Percentiles rank a stretch among this genome's conserved stretches.
phyloP scores from a whole-genome alignment of 2,329 filamentous ascomycete genomes.

The Ophiostoma angusticollis region DNA sequence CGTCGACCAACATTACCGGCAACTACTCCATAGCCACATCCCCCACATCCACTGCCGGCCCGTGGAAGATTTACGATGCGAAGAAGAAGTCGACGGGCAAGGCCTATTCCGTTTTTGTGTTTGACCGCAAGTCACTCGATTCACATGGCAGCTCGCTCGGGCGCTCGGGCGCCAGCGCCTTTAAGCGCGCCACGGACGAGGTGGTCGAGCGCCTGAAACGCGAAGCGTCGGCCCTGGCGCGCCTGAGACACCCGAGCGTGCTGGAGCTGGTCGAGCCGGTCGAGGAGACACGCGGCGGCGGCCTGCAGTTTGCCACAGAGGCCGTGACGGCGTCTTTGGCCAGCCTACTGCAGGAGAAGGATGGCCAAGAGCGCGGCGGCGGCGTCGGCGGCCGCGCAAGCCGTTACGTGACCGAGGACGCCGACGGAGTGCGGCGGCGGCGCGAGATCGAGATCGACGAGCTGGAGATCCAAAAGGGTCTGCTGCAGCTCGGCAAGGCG shows the following conservation, averaged over 20 bases:
- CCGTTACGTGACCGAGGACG: constrained; percentile 69
- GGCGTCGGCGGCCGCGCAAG: constrained; percentile 59
- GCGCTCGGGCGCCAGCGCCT: constrained; percentile 49
- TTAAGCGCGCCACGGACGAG: constrained; percentile 77
- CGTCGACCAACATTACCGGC: constrained; percentile 74
- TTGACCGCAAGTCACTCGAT: constrained; percentile 80
- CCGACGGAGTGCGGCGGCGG: constrained; percentile 57
- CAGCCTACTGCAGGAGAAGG: constrained; percentile 72
- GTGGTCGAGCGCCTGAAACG: constrained; percentile 83
- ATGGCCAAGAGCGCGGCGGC: constrained; percentile 55
- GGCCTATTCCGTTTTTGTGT: constrained; percentile 81
- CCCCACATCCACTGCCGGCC: constrained; percentile 68
- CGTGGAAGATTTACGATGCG: constrained; percentile 95
- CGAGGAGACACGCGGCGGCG: constrained; percentile 82
- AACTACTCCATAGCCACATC: constrained; percentile 76
- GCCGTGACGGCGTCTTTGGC: constrained; percentile 80
- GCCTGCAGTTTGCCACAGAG: constrained; percentile 92
- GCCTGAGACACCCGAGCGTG: constrained; percentile 80
- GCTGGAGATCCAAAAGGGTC: constrained; percentile 90
- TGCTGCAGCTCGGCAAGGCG: constrained; percentile 56
- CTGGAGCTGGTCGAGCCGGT: constrained; percentile 89
- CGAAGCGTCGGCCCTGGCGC: constrained; percentile 78
- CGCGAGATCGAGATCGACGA: constrained; percentile 90
- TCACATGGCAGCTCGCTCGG: constrained; percentile 47
- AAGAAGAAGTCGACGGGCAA: constrained; percentile 94